Evolutionary conservation across 2,329 filamentous ascomycete species (phyloP).

Genomic region (Colletotrichum gloeosporioides): DNA sequence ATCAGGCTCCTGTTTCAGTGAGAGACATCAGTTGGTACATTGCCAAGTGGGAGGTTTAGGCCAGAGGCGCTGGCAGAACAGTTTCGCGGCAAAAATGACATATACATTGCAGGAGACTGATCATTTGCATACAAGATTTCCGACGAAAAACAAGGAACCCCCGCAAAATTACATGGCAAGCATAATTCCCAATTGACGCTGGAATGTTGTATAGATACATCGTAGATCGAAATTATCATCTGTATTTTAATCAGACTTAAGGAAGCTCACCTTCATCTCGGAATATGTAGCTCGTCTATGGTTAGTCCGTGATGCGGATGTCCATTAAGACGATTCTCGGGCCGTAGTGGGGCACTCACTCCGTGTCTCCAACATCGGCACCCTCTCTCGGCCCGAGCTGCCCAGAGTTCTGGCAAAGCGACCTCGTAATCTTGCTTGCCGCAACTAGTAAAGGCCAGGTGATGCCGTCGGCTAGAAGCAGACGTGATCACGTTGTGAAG

Average conservation of each 20-base stretch:
- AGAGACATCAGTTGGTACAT: neutral
- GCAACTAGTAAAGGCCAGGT: neutral
- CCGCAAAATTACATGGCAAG: accelerated
- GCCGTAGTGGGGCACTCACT: neutral
- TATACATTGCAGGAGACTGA: neutral
- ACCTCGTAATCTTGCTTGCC: neutral
- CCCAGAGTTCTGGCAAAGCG: neutral
- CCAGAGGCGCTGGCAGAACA: neutral
- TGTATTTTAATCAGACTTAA: accelerated
- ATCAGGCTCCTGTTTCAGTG: neutral
- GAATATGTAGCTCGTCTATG: neutral
- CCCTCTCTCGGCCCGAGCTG: neutral
- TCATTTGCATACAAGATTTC: neutral
- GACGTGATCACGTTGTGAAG: accelerated
- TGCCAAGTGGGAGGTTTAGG: neutral
- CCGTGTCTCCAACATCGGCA: neutral
- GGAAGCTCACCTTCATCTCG: neutral
- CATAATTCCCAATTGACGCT: neutral
- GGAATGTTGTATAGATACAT: neutral
- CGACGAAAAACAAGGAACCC: neutral
- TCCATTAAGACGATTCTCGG: neutral
- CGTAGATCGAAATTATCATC: neutral
- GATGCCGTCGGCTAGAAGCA: neutral
- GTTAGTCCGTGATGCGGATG: accelerated
- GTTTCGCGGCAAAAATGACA: neutral